phyloP scores from a whole-genome alignment of 352 stramenopile genomes.

The Globisporangium paroecandrum region DNA sequence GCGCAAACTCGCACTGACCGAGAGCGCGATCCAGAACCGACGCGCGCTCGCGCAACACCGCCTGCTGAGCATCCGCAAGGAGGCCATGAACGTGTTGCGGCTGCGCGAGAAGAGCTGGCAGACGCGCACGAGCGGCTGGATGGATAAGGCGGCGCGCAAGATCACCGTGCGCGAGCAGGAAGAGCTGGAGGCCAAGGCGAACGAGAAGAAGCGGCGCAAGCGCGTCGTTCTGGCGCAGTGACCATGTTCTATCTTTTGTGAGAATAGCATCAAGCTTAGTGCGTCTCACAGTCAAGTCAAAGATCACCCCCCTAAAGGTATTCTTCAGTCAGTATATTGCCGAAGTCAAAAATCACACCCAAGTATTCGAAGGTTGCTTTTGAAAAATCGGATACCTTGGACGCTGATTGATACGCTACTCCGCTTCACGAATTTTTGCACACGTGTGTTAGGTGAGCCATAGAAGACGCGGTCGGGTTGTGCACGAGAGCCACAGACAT shows the following conservation, averaged over 20 bases:
- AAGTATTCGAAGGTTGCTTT: not conserved
- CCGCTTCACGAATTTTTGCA: no score
- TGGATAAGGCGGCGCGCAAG: conserved; percentile 86
- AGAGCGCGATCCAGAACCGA: conserved; percentile 73
- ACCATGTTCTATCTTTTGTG: not conserved
- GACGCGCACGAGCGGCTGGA: conserved; percentile 67
- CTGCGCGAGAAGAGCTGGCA: conserved; percentile 84
- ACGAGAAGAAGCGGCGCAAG: conserved; percentile 73
- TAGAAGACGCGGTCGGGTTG: not conserved
- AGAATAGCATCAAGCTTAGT: not conserved
- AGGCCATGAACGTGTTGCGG: conserved; percentile 69
- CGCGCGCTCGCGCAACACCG: conserved; percentile 67
- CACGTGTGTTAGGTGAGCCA: not conserved
- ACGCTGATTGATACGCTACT: no score
- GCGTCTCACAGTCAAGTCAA: not conserved
- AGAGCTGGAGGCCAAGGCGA: conserved; percentile 72
- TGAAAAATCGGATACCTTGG: not conserved
- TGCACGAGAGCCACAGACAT: not conserved
- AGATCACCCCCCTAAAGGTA: not conserved
- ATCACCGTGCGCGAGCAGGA: conserved; percentile 90
- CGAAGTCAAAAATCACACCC: not conserved
- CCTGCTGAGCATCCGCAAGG: conserved; percentile 70
- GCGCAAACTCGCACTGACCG: conserved; percentile 64
- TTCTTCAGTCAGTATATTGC: not conserved
- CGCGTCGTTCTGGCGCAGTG: conserved; percentile 42